Base-by-base conservation (phyloP, 129 eudicot species). In the Escallonia rubra region DNA sequence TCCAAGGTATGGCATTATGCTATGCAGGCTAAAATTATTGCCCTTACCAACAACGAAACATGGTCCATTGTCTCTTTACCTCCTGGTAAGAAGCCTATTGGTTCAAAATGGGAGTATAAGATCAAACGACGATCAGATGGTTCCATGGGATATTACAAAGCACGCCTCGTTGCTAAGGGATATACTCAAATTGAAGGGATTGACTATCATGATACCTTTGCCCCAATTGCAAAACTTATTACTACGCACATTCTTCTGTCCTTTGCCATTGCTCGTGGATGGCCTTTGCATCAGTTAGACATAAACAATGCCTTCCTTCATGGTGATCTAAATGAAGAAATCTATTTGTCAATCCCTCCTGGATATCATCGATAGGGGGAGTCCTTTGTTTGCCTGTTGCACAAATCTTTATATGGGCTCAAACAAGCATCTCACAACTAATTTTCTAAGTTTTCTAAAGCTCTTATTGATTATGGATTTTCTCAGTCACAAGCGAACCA, bases 381-480 rank as follows among this genome's bases (percentile, higher is more conserved):
- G 7, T 2, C n/a, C 3, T 3, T 12, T 47, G 70, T 65, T 4
- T 72, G 48, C 38, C 3, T 46, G 8, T 34, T 71, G 4, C 12
- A 43, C 4, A 72, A 62, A 16, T 72, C 76, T 5, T 8, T 72
- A 0, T 72, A 51, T 52, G 69, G 62, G 2, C 63, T 72, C 8
- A 63, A 53, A 14, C 76, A 72, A 34, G 70, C 70, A 2, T 50
- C 48, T 10, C 16, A 10, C 1, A 47, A 40, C 52, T 66, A 34
- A 47, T 50, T 49, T 39, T 6, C 57, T 11, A 65, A 65, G 57
- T 47, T 65, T 48, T 48, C 15, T 0, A 13, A 4, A 2, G 58
- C 72, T 6, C 11, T 54, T 3, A 41, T 3, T 3, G 9, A 65
- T 14, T 10, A 10, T 5, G 74, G 57, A 3, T 70, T 43, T 39